Conservation (phyloP, 2,329 filamentous ascomycete genomes). For the Apiospora malaysiana region DNA sequence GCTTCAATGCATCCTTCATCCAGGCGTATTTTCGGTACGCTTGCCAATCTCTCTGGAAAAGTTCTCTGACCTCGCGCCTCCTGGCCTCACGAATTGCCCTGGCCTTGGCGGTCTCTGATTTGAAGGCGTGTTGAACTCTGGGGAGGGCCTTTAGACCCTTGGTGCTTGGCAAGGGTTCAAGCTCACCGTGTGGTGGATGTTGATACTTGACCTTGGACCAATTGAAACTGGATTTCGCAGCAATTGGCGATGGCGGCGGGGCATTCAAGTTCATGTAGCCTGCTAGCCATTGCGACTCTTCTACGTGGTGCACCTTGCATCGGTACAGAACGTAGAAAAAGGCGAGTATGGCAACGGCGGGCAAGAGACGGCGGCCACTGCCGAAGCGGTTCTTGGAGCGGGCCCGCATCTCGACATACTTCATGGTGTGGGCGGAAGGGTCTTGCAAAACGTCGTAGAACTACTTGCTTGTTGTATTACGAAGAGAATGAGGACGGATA, state of each 20-base stretch:
- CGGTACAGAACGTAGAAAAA: neutral
- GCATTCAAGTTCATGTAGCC: constrained; percentile 41
- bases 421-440: too few relatives aligned
- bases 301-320: neutral
- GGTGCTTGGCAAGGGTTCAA: constrained; percentile 34
- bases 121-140: constrained; percentile 44
- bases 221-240: constrained; percentile 43
- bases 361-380: neutral
- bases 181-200: constrained; percentile 32
- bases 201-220: constrained; percentile 41
- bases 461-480: too few relatives aligned
- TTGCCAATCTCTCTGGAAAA: constrained; percentile 47
- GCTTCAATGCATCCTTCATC: constrained; percentile 54
- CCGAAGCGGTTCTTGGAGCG: constrained; percentile 8
- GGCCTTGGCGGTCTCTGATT: constrained; percentile 30
- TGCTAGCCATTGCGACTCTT: constrained; percentile 33
- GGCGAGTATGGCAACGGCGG: neutral
- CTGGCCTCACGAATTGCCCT: constrained; percentile 37
- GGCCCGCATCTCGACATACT: neutral
- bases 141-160: constrained; percentile 34
- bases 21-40: constrained; percentile 55
- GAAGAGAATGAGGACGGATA: neutral
- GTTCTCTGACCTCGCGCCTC: constrained; percentile 40
- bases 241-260: constrained; percentile 18
- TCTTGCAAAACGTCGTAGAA: too few relatives aligned